Base-by-base conservation (phyloP, 106 monocot genomes). In the Allium fistulosum region DNA sequence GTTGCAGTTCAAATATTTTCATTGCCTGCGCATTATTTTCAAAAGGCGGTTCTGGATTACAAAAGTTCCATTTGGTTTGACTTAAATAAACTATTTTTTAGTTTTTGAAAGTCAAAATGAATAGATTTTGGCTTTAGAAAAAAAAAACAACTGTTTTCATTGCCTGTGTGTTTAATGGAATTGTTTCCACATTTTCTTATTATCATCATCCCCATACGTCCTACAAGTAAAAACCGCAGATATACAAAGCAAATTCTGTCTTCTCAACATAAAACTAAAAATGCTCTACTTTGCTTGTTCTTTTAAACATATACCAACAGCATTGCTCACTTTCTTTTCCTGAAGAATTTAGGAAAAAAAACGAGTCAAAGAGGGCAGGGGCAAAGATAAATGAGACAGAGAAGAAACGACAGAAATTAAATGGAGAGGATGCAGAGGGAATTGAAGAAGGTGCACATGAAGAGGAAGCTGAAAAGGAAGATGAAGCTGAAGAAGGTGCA, bases 321-420 rank as follows among this genome's bases (percentile, higher is more conserved):
- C 11, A 1, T 66, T 49, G 8, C 16, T 60, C 26, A 26, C n/a
- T 14, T 70, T 60, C 16, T 18, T 46, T 64, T 16, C 46, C 13
- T 11, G 17, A 63, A 86, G 85, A 79, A 7, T 82, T 82, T 48
- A 79, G 81, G 50, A 69, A 48, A 51, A 86, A 82, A 51, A 79
- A 79, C 71, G 73, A 65, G 1, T 72, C 14, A 13, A 81, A 79
- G 52, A 85, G 65, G 66, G 73, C 80, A 12, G 70, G 15, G 10
- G 46, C 70, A 16, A 84, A 77, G 26, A 26, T 58, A 18, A 84
- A 73, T 53, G 68, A 68, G 59, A 61, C 45, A 17, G 37, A 45
- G 46, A 58, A 68, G 4, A 85, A 73, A 70, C 79, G 75, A 60
- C 66, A 75, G 69, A 85, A 80, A 66, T 15, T 63, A 3, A 69